Percentiles rank a stretch among this genome's conserved stretches.
phyloP scores from a whole-genome alignment of 2,329 filamentous ascomycete genomes.

The Fusarium longipes region DNA sequence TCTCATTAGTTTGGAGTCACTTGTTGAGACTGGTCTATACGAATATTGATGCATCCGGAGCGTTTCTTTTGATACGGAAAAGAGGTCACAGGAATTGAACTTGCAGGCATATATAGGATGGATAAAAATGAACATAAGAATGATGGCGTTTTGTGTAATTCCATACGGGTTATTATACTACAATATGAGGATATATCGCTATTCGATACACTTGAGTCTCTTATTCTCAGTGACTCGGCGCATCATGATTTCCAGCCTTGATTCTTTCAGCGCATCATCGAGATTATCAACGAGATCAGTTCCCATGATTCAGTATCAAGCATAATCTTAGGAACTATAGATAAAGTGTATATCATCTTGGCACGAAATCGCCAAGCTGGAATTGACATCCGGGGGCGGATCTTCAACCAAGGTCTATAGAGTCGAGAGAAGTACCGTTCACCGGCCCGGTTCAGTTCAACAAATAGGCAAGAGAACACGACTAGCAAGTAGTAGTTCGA shows the following conservation, averaged over 20 bases:
- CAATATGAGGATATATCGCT: not conserved
- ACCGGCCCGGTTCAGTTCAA: slow-evolving; percentile 39
- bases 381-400: slow-evolving; percentile 29
- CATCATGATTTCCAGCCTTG: too few relatives aligned
- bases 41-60: slow-evolving; percentile 17
- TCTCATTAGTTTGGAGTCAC: slow-evolving; percentile 24
- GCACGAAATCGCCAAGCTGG: slow-evolving; percentile 27
- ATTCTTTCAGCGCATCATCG: not conserved
- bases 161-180: not conserved
- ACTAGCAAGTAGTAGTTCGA: slow-evolving; percentile 4
- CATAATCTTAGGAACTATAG: not conserved
- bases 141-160: not conserved
- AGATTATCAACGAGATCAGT: not conserved
- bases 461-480: slow-evolving; percentile 21
- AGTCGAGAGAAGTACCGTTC: slow-evolving; percentile 3
- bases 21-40: slow-evolving; percentile 29
- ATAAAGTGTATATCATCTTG: slow-evolving; percentile 22
- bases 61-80: slow-evolving; percentile 18
- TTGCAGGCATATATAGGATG: not conserved
- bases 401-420: slow-evolving; percentile 2
- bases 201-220: not conserved
- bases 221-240: not conserved
- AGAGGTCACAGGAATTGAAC: not conserved
- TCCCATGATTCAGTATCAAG: slow-evolving; percentile 7
- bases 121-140: not conserved